Base-by-base conservation (phyloP, 2,329 filamentous ascomycete species). In the Plenodomus tracheiphilus region DNA sequence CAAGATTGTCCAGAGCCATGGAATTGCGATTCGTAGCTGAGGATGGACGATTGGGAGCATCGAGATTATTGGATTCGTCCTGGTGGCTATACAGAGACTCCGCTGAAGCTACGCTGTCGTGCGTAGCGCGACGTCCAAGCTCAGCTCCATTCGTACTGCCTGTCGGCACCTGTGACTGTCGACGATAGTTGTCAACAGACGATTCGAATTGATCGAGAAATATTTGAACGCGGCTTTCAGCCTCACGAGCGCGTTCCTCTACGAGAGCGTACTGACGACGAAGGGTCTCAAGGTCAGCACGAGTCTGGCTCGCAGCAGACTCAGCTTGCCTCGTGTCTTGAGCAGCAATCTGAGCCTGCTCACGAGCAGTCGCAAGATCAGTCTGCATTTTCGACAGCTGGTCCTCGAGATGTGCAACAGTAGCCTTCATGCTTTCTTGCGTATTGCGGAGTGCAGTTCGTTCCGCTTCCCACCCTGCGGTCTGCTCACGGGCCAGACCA, bases 121-220 rank as follows among this genome's bases (percentile, higher is more conserved):
- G 65, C 36, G 75, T 73, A 79, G 70, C 83, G 62, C 72, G 65
- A 43, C 69, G 62, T 22, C 44, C 43, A 19, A 56, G 55, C 57
- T 58, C 74, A 15, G 13, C 28, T 63, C 61, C 61, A 25, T 69
- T 73, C 19, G 66, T 43, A 73, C 68, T 54, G 8, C 51, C 54
- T 5, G 50, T 60, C 20, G 70, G 65, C 25, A 73, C 56, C 56
- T 83, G 78, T 4, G 82, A 83, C 61, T 85, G 91, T 35, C 94
- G 88, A 46, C 94, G 88, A 73, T 97, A 97, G 70, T 89, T 96
- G 74, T 94, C 92, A 15, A 99, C 94, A 3, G 91, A 96, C 35
- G 86, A 85, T 72, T 96, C 93, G 32, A 99, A 92, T 68, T 97
- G 93, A 70, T 97, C 91, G 11, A 99, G 85, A 41, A 99, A 84